Evolutionary conservation across 176 grass and related monocot species (phyloP), one percentile per base, ranked within the genome.

Genomic region (Ensete glaucum): DNA sequence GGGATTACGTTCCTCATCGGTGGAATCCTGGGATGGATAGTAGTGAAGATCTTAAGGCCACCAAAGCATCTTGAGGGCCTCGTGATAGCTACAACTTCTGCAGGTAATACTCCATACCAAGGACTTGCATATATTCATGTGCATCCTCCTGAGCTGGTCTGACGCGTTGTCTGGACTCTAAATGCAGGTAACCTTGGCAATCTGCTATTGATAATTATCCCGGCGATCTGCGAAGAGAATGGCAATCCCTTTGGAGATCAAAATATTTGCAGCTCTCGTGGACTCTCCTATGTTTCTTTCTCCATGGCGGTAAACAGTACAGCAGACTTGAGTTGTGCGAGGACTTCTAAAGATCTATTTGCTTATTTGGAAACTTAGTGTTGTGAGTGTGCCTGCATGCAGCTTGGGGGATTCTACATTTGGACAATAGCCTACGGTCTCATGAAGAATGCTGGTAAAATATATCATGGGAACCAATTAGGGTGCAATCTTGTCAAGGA

Each of bases 401-500:
- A 98, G 90, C 90, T 98, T 19, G 90, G 95, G 79, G 95, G 88
- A 8, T 74, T 98, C 52, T 93, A 82, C 82, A 89, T 92, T 75
- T 96, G 92, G 92, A 96, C 89, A 2, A 16, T 88, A 71, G 89
- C 92, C 1, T 96, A 89, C 74, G 85, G 87, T 82, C 85, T 83
- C 8, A 89, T 92, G 87, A 88, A 92, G 85, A 96, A 85, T 73
- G 82, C 92, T 1, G 92, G 87, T 2, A 89, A 84, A 53, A 60
- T 96, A 81, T 96, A 89, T 19, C 92, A 86, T 77, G 83, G 68
- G 75, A 78, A 67, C 69, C 76, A 86, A 34, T 16, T 80, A 26
- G 56, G 48, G 60, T 81, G 80, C 53, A 58, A 80, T 64, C 77
- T 76, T 63, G 84, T 80, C 50, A 79, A 81, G 9, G 57, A 82